These are phyloP conservation scores for Botryosphaeria dothidea DNA, from an alignment of 2,329 filamentous ascomycete genomes.

Conservation along the genomic window DNA sequence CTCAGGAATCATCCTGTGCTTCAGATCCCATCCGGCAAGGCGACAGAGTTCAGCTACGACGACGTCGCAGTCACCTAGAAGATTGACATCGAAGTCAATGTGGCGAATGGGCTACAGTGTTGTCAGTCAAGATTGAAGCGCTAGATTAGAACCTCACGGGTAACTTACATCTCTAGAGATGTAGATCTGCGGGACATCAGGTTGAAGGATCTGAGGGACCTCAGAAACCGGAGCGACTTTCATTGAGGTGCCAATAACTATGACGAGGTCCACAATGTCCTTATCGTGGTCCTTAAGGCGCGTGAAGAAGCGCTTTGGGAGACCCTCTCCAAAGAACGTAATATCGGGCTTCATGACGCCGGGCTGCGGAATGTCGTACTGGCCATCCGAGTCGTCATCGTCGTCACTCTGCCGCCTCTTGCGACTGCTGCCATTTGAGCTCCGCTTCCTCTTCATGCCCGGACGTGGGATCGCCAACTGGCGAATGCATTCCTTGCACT, in stretches of 20 bases:
- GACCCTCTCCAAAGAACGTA: constrained; percentile 92
- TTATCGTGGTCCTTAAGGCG: constrained; percentile 81
- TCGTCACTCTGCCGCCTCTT: constrained; percentile 55
- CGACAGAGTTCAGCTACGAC: constrained; percentile 85
- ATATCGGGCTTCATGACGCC: constrained; percentile 97
- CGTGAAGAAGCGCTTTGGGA: constrained; percentile 79
- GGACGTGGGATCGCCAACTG: constrained; percentile 50
- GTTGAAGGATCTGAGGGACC: constrained; percentile 77
- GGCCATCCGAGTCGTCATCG: constrained; percentile 58
- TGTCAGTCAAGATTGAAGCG: constrained; percentile 20
- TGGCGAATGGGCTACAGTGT: constrained; percentile 68
- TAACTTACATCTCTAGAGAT: constrained; percentile 70
- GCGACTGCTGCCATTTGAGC: constrained; percentile 46
- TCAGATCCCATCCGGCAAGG: constrained; percentile 75
- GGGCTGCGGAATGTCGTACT: constrained; percentile 65
- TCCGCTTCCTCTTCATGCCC: constrained; percentile 55
- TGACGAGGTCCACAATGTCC: constrained; percentile 79
- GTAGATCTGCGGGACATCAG: constrained; percentile 85
- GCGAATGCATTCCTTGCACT: constrained; percentile 70
- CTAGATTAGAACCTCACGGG: not conserved
- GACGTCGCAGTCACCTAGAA: constrained; percentile 92
- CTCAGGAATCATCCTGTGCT: constrained; percentile 80
- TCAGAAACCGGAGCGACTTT: constrained; percentile 96
- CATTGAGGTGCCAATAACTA: constrained; percentile 94
- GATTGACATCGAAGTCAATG: constrained; percentile 93